phyloP scores from a whole-genome alignment of 331 rosid species.

The Quercus tomentella region DNA sequence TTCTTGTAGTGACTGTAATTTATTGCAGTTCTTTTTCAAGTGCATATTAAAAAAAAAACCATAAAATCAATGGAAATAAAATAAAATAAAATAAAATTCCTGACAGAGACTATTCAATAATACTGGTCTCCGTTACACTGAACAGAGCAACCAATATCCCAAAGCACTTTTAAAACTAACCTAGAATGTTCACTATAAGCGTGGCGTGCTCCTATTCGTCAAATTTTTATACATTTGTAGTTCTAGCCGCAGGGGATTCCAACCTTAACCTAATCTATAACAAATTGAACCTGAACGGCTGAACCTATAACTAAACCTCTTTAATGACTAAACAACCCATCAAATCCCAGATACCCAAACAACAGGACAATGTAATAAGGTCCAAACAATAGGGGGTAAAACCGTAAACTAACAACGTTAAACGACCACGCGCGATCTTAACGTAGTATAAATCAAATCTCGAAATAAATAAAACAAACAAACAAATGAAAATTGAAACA shows the following conservation, averaged over 20 bases:
- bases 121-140: neutral
- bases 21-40: too few relatives aligned
- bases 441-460: constrained; percentile 6
- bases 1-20: too few relatives aligned
- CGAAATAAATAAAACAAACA: neutral
- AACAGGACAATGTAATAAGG: neutral
- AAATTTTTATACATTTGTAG: too few relatives aligned
- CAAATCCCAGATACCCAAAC: neutral
- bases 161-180: too few relatives aligned
- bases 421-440: constrained; percentile 17
- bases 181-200: too few relatives aligned
- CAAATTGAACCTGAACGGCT: neutral
- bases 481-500: too few relatives aligned
- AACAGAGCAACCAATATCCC: neutral
- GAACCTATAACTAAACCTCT: neutral
- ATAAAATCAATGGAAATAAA: too few relatives aligned
- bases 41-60: too few relatives aligned
- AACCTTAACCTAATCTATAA: neutral
- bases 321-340: constrained; percentile 7
- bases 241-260: too few relatives aligned
- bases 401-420: neutral
- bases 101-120: too few relatives aligned
- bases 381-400: neutral
- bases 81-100: too few relatives aligned
- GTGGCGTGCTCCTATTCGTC: too few relatives aligned